Percentiles rank a stretch among this genome's conserved stretches.
Evolutionary conservation across 768 basidiomycete species (phyloP).

Genomic region (Pleurotus cornucopiae): DNA sequence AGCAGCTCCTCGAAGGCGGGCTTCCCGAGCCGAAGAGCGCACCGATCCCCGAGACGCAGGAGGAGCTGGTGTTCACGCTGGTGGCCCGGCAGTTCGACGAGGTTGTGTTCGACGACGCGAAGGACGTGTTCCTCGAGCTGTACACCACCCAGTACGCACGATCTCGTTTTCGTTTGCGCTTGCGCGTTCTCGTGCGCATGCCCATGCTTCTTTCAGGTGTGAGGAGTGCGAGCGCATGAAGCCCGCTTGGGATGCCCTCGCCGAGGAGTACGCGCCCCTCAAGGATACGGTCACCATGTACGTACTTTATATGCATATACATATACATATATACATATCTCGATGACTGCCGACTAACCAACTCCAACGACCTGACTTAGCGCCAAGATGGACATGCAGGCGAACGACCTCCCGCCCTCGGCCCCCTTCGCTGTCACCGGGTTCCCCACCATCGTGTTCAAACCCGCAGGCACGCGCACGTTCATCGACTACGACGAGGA

Average conservation of each 20-base stretch:
- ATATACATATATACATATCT: not conserved
- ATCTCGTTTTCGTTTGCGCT: not conserved
- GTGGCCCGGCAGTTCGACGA: slow-evolving; percentile 90
- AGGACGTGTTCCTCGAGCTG: slow-evolving; percentile 96
- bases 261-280: slow-evolving; percentile 71
- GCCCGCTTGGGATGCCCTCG: slow-evolving; percentile 90
- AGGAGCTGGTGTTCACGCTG: slow-evolving; percentile 76
- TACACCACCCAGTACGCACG: slow-evolving; percentile 86
- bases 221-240: slow-evolving; percentile 96
- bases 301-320: slow-evolving; percentile 14
- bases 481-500: slow-evolving; percentile 95
- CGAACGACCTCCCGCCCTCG: slow-evolving; percentile 94
- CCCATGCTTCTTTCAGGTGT: slow-evolving; percentile 45
- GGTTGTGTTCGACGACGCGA: slow-evolving; percentile 77
- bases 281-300: slow-evolving; percentile 80
- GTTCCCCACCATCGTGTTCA: slow-evolving; percentile 97
- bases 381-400: slow-evolving; percentile 94
- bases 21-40: slow-evolving; percentile 89
- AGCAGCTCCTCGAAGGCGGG: slow-evolving; percentile 64
- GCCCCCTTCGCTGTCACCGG: slow-evolving; percentile 82
- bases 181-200: no score
- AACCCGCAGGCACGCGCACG: slow-evolving; percentile 80
- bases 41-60: slow-evolving; percentile 78
- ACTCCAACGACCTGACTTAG: slow-evolving; percentile 29
- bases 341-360: not conserved